Conservation (phyloP, 1,284 basidiomycete species). For the Ustilago xerochloae region DNA sequence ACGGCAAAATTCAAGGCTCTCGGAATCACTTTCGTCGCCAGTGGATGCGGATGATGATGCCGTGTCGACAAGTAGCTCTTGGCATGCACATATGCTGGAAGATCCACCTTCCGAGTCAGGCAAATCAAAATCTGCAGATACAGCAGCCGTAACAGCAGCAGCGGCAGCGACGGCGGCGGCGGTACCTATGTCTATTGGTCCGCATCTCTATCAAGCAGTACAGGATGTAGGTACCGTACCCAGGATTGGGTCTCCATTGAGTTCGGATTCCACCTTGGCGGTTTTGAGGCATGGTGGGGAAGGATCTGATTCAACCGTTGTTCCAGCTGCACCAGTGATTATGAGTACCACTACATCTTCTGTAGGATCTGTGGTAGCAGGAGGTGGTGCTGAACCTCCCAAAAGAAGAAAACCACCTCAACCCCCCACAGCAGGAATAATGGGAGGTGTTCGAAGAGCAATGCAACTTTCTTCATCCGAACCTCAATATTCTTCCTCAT, state of each 20-base stretch:
- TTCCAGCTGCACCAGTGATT: not conserved
- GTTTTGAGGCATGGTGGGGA: not conserved
- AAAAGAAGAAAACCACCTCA: constrained; percentile 31
- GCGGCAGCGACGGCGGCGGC: too few relatives aligned
- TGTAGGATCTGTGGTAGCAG: not conserved
- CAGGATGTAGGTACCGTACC: not conserved
- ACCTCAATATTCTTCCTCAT: not conserved
- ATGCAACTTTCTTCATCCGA: constrained; percentile 16
- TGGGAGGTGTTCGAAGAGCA: not conserved
- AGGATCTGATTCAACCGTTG: constrained; percentile 10
- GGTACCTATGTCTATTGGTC: not conserved
- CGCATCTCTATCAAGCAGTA: not conserved
- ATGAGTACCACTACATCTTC: too few relatives aligned
- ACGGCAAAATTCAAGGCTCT: not conserved
- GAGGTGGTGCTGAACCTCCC: not conserved
- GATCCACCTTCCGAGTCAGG: constrained; percentile 7
- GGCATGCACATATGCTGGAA: constrained; percentile 52
- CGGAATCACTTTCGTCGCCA: not conserved
- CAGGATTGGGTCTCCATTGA: constrained; percentile 16
- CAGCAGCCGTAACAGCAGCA: not conserved
- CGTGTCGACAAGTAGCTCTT: constrained; percentile 28
- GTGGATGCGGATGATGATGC: constrained; percentile 30
- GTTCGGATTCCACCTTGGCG: constrained; percentile 15
- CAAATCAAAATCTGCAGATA: not conserved
- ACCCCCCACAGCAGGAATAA: constrained; percentile 9